Conservation (phyloP, 495 filamentous ascomycete species). For the Parathielavia hyrcaniae region DNA sequence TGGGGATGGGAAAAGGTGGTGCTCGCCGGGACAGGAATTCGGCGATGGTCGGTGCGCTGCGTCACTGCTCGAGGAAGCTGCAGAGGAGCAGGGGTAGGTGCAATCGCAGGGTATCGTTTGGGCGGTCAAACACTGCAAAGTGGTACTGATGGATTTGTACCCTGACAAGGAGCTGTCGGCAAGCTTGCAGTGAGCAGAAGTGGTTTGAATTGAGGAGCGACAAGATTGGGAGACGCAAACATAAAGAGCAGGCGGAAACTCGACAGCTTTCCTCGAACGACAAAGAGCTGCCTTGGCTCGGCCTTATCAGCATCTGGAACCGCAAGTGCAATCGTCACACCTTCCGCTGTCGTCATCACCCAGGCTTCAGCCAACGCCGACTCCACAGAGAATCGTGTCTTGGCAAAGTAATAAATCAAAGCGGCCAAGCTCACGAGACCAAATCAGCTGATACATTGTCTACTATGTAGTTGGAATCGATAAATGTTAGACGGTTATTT, state of each 20-base stretch:
- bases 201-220: neutral
- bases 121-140: neutral
- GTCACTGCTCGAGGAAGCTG: constrained; percentile 16
- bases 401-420: neutral
- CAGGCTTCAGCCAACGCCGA: neutral
- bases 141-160: no score
- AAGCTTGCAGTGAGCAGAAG: neutral
- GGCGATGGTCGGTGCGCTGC: constrained; percentile 34
- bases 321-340: constrained; percentile 13
- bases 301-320: no score
- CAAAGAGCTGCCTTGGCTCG: neutral
- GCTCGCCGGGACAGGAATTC: constrained; percentile 19
- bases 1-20: constrained; percentile 23
- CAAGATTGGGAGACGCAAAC: neutral
- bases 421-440: no score
- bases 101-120: neutral
- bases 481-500: no score
- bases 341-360: constrained; percentile 7
- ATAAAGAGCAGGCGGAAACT: constrained; percentile 3
- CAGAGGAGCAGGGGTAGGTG: constrained; percentile 10
- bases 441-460: no score
- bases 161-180: neutral
- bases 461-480: no score
- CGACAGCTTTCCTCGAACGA: constrained; percentile 1
- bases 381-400: neutral